Conservation (phyloP, 352 stramenopile species). For the Stramenopiles sp. region DNA sequence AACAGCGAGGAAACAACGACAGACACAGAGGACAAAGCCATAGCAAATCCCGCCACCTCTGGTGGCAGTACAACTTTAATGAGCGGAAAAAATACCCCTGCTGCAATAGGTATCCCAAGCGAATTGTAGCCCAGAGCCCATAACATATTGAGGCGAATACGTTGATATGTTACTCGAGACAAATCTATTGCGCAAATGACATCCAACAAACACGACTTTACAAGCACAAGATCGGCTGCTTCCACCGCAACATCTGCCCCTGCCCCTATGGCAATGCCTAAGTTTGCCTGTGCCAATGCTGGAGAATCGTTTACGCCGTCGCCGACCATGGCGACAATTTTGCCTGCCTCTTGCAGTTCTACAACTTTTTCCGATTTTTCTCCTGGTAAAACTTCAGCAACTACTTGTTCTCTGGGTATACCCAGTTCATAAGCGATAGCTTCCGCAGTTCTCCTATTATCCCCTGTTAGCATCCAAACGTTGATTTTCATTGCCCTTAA, state of each 20-base stretch:
- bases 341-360: constrained; percentile 55
- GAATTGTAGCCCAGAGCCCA: constrained; percentile 96
- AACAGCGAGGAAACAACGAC: constrained; percentile 81
- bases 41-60: constrained; percentile 80
- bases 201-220: constrained; percentile 51
- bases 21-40: constrained; percentile 86
- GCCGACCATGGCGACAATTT: constrained; percentile 85
- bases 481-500: constrained; percentile 70
- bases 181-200: constrained; percentile 91
- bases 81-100: constrained; percentile 79
- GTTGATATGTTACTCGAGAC: constrained; percentile 76
- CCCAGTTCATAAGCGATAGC: constrained; percentile 75
- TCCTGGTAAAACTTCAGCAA: constrained; percentile 82
- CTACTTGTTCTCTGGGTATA: constrained; percentile 65
- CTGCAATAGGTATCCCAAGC: constrained; percentile 82
- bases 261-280: constrained; percentile 84
- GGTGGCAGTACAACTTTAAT: constrained; percentile 75
- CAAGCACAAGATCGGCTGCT: constrained; percentile 76
- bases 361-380: constrained; percentile 79
- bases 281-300: constrained; percentile 80
- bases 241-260: constrained; percentile 93
- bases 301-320: constrained; percentile 97
- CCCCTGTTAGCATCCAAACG: constrained; percentile 97
- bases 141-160: constrained; percentile 90
- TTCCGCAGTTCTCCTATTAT: constrained; percentile 78